These are phyloP conservation scores for Diaporthe batatas DNA, from an alignment of 2,329 filamentous ascomycete genomes.

Conservation along the genomic window DNA sequence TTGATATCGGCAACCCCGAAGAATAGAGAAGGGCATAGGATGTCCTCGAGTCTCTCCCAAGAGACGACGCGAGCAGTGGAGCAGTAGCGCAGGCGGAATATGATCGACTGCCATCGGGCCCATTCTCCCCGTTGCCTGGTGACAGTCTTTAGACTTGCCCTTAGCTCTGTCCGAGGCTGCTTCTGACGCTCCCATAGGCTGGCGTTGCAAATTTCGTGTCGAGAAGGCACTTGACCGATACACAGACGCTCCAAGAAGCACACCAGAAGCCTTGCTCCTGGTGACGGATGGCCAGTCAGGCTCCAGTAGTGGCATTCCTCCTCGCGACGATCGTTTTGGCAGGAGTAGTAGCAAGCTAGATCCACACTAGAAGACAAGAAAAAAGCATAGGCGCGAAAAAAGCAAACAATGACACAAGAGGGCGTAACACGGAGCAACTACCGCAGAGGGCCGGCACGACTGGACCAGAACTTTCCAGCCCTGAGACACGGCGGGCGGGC, in stretches of 20 bases:
- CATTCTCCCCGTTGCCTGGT: conserved; percentile 20
- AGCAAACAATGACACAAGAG: background rate
- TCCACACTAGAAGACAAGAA: background rate
- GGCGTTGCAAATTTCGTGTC: background rate
- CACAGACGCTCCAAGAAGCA: background rate
- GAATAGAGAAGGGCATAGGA: background rate
- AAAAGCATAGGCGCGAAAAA: background rate
- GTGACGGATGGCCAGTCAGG: background rate
- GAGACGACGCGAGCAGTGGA: background rate
- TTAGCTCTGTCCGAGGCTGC: background rate
- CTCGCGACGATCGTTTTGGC: background rate
- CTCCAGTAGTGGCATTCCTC: background rate
- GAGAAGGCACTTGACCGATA: too few species aligned
- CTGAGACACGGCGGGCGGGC: conserved; percentile 12
- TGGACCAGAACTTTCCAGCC: conserved; percentile 7
- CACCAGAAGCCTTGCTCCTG: background rate
- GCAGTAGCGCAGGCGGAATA: background rate
- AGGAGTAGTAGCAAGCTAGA: background rate
- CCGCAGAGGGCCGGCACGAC: background rate
- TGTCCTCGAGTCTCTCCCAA: background rate
- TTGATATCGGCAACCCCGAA: background rate
- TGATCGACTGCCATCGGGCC: too few species aligned
- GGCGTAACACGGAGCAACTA: conserved; percentile 18
- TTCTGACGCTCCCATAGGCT: background rate
- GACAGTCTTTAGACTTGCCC: background rate